These are phyloP conservation scores for Saccharata proteae DNA, from an alignment of 2,329 filamentous ascomycete species.

Conservation along the genomic window DNA sequence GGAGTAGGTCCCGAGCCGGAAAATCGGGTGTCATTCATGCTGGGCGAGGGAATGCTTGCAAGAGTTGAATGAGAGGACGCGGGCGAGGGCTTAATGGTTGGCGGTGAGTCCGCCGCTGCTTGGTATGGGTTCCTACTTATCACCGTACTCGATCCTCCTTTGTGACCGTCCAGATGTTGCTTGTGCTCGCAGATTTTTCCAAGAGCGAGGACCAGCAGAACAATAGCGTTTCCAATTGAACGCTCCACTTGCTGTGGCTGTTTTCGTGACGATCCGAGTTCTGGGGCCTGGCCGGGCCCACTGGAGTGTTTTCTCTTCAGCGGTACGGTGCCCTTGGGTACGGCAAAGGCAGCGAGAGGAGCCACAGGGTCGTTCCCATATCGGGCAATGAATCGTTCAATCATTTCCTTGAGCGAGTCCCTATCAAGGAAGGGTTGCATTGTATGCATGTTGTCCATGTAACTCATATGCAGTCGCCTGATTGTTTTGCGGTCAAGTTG, in stretches of 20 bases:
- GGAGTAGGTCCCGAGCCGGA: neutral
- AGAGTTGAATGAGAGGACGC: slow-evolving; percentile 26
- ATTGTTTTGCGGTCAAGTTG: slow-evolving; percentile 42
- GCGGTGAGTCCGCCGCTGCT: slow-evolving; percentile 11
- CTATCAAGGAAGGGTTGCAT: slow-evolving; percentile 53
- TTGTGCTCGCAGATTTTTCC: slow-evolving; percentile 63
- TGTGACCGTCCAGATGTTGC: slow-evolving; percentile 41
- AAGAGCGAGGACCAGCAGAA: slow-evolving; percentile 72
- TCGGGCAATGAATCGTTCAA: slow-evolving; percentile 33
- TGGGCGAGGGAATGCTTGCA: slow-evolving; percentile 13
- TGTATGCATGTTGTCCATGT: slow-evolving; percentile 48
- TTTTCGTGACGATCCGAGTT: neutral
- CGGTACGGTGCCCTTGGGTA: slow-evolving; percentile 11
- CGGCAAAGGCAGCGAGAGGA: slow-evolving; percentile 13
- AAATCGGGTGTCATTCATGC: too few relatives aligned
- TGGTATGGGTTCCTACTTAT: too few relatives aligned
- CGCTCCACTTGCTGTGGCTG: slow-evolving; percentile 10
- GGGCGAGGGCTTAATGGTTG: slow-evolving; percentile 25
- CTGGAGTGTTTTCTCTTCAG: slow-evolving; percentile 24
- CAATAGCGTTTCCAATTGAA: slow-evolving; percentile 52
- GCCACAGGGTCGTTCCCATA: slow-evolving; percentile 16
- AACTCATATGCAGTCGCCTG: slow-evolving; percentile 40
- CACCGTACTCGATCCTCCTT: slow-evolving; percentile 36
- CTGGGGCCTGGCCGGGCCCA: slow-evolving; percentile 10
- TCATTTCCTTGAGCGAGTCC: slow-evolving; percentile 37